Base-by-base conservation (phyloP, 257 asterid species). In the Salvia hispanica region DNA sequence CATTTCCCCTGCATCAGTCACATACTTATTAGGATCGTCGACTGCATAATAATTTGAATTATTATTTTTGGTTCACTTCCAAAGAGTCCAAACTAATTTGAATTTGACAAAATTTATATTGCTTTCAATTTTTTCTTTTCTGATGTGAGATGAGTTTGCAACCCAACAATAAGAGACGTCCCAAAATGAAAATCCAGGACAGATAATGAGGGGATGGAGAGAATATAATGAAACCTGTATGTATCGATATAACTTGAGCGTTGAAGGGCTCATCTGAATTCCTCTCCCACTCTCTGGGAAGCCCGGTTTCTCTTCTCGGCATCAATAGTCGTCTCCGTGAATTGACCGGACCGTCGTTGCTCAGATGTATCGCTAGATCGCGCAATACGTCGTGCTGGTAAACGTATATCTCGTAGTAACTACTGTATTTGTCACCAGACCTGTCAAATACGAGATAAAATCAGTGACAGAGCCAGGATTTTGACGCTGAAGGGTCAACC, bases 261-360 rank as follows among this genome's bases (percentile, higher is more conserved):
- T 79, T 74, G 82, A 92, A 89, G n/a, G 91, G 86, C 50, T 83
- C 70, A 47, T 84, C 98, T 2, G 71, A 46, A 45, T 83, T 79
- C 76, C 97, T 86, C 80, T 87, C 96, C 98, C 98, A 92, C 21
- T 86, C 96, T 82, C 78, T 84, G 0, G 96, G 98, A 12, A 92
- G 78, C 72, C 82, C 79, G 52, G 78, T 68, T 76, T 84, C 97
- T 71, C 87, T 84, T 74, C 89, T 86, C 5, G 97, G 94, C 98
- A 92, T 92, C 18, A 89, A 78, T 64, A 92, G 52, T 62, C 95
- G 77, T 76, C 70, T 83, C 40, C 98, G 75, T 72, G 81, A 83
- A 68, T 83, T 84, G 48, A 87, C 45, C 15, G 70, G 79, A 9
- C 84, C 91, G 9, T 15, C 78, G 76, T 66, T 85, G 80, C 88